Evolutionary conservation across 2,329 filamentous ascomycete genomes (phyloP), one percentile per base, ranked within the genome.

Genomic region (Pezizomycotina sp.): DNA sequence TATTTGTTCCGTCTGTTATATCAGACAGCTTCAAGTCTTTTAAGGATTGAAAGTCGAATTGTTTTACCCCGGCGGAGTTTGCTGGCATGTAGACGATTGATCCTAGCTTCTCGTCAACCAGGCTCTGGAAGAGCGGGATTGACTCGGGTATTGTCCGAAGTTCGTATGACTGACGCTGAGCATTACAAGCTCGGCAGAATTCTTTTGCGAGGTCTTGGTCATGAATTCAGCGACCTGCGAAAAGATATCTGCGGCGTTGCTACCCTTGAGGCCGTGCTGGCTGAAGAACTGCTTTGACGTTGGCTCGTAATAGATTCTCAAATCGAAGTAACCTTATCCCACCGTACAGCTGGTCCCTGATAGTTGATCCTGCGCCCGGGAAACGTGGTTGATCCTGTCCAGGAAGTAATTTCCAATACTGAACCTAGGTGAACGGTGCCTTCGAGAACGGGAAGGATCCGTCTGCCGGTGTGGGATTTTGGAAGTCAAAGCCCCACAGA

Each of bases 401-500:
- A 44, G 34, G 12, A 26, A 18, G n/a, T 44, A 37, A 4, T 39
- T 26, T 22, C 41, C 41, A 10, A 44, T 4, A 40, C 29, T 1
- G 41, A 30, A 3, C 41, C 41, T 1, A 44, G 15, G 12, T 44
- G 41, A 9, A 44, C 34, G 4, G 41, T 36, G 5, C 28, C 37
- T 21, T 13, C 22, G 4, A 44, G 13, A 9, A 37, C 36, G 25
- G 39, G n/a, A n/a, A n/a, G 6, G 32, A 36, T 12, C 41, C 41
- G 21, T 40, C 41, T 5, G 36, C 38, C 0, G 41, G 41, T n/a
- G 41, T 37, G 1, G 41, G 41, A 6, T 35, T 34, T 10, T 14
- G 31, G 26, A 36, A 44, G n/a, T 44, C 41, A 10, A 44, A 29
- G 14, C 37, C 16, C 41, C 41, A 44, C 2, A 44, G 29, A 31